Percentiles rank a stretch among this genome's conserved stretches.
Conservation (phyloP, 2,329 filamentous ascomycete species). For the Ceratocystis huliohia region DNA sequence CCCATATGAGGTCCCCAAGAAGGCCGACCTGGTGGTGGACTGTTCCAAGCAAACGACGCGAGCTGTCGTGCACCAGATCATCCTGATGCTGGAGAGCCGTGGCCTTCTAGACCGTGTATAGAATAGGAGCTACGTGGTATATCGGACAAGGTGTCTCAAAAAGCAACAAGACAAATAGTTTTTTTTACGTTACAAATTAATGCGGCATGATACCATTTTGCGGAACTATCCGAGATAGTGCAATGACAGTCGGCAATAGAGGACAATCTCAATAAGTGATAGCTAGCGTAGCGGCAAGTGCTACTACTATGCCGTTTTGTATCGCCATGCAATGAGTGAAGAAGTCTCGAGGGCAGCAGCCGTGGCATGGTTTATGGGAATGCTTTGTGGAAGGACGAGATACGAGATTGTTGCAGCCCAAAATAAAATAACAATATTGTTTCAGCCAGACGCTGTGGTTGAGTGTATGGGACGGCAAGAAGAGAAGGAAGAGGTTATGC, state of each 20-base stretch:
- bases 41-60: constrained; percentile 75
- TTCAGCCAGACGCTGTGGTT: no score
- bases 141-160: neutral
- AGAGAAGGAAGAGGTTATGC: neutral
- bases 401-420: no score
- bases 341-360: no score
- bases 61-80: constrained; percentile 92
- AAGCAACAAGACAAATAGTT: constrained; percentile 8
- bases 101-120: constrained; percentile 68
- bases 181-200: constrained; percentile 16
- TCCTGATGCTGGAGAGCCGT: constrained; percentile 78
- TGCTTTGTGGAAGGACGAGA: no score
- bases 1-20: constrained; percentile 75
- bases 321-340: no score
- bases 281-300: no score
- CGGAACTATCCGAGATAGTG: neutral
- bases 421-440: no score
- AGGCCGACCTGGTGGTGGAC: constrained; percentile 76
- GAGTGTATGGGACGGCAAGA: no score
- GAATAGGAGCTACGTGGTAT: neutral
- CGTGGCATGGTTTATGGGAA: no score
- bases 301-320: no score
- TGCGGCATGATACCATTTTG: constrained; percentile 18
- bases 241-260: neutral
- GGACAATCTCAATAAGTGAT: no score